Conservation (phyloP, 805 yeast genomes). For the Yarrowia deformans region DNA sequence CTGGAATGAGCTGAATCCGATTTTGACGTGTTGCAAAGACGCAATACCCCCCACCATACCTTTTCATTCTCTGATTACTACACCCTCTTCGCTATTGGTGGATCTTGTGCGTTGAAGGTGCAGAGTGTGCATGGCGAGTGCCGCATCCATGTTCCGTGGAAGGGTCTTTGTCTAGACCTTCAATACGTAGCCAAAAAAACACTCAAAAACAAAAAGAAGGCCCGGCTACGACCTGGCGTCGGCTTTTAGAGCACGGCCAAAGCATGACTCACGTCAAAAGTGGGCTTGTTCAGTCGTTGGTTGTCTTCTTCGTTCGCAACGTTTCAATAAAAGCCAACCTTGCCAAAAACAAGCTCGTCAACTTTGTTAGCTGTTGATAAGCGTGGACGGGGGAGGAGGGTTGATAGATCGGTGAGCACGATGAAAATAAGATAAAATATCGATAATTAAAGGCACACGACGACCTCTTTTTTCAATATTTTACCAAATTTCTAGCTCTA, state of each 20-base stretch:
- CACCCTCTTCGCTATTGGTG: not conserved
- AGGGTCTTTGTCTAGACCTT: not conserved
- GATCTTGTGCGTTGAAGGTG: not conserved
- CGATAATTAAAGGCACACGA: too few relatives aligned
- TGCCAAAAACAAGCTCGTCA: not conserved
- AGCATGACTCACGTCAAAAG: too few relatives aligned
- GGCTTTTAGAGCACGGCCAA: not conserved
- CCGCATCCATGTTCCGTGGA: constrained; percentile 34
- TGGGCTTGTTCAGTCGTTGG: too few relatives aligned
- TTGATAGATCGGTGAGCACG: too few relatives aligned
- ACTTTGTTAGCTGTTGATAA: too few relatives aligned
- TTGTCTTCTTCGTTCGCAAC: not conserved
- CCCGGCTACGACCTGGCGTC: not conserved
- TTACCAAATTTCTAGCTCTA: too few relatives aligned
- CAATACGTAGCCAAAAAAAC: not conserved
- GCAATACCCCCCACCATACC: too few relatives aligned
- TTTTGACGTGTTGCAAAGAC: too few relatives aligned
- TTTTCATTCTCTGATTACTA: not conserved
- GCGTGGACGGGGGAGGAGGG: too few relatives aligned
- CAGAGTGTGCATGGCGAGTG: constrained; percentile 11
- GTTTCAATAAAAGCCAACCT: constrained; percentile 1
- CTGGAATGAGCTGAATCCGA: too few relatives aligned
- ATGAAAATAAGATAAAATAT: too few relatives aligned
- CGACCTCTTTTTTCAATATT: too few relatives aligned
- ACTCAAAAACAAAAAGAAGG: not conserved